phyloP scores from a whole-genome alignment of 495 filamentous ascomycete species.

The Penicillium ucsense region DNA sequence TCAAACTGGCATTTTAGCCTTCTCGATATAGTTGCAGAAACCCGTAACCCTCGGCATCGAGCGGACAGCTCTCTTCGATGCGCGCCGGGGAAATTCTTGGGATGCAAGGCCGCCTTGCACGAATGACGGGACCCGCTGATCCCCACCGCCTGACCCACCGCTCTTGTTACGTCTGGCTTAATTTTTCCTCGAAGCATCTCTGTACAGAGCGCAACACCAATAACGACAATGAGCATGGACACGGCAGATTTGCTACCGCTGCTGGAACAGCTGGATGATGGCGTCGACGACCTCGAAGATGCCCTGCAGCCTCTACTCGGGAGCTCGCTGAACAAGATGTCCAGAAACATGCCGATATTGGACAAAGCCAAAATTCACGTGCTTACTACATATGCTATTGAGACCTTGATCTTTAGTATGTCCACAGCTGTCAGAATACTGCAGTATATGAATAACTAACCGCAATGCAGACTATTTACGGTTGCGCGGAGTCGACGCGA shows the following conservation, averaged over 20 bases:
- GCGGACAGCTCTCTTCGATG: background rate
- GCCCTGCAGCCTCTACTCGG: conserved; percentile 57
- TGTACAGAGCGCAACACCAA: conserved; percentile 1
- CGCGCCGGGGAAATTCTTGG: background rate
- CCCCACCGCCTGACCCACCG: conserved; percentile 16
- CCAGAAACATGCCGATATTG: conserved; percentile 74
- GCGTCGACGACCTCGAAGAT: conserved; percentile 70
- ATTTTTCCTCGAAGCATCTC: conserved; percentile 11
- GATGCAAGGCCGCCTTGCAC: conserved; percentile 5
- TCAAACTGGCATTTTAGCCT: background rate
- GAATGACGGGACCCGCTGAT: conserved; percentile 4
- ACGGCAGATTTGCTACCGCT: conserved; percentile 35
- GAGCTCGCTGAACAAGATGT: conserved; percentile 50
- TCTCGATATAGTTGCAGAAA: background rate
- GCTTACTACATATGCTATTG: conserved; percentile 72
- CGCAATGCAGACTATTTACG: conserved; percentile 55
- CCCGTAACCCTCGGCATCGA: background rate
- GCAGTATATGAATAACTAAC: conserved; percentile 8
- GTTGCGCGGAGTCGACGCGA: conserved; percentile 69
- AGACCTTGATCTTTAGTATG: conserved; percentile 86
- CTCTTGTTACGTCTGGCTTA: conserved; percentile 11
- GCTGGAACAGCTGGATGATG: conserved; percentile 62
- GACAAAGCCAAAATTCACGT: conserved; percentile 93
- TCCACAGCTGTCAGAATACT: background rate
- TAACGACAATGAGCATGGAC: conserved; percentile 26